Evolutionary conservation across 306 rosid genomes (phyloP).

Genomic region (Prosopis cineraria): DNA sequence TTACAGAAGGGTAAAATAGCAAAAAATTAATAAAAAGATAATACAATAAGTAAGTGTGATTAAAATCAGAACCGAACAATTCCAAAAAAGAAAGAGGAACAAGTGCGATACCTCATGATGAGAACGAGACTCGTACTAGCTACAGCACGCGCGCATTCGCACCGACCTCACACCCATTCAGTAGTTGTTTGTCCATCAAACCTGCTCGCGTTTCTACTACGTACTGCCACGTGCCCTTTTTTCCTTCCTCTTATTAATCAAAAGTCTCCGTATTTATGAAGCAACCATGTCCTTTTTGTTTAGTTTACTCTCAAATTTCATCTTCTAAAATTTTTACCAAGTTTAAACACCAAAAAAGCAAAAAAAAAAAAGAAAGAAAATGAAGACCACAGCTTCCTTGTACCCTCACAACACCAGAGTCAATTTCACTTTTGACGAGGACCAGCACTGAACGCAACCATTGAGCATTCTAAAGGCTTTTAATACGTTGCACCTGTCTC

Average conservation of each 20-base stretch:
- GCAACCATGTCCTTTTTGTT: not conserved
- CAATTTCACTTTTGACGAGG: not conserved
- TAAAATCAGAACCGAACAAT: too few species aligned
- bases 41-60: too few species aligned
- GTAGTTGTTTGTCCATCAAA: not conserved
- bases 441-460: not conserved
- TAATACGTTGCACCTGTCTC: not conserved
- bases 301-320: not conserved
- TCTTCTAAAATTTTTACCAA: not conserved
- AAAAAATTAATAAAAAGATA: too few species aligned
- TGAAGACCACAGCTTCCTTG: not conserved
- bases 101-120: not conserved
- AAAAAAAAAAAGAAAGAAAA: too few species aligned
- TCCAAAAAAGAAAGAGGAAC: too few species aligned
- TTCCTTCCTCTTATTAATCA: too few species aligned
- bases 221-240: not conserved
- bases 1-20: too few species aligned
- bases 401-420: not conserved
- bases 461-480: not conserved
- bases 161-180: not conserved
- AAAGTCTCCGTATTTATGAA: too few species aligned
- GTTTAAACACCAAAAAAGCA: too few species aligned
- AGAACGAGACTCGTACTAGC: not conserved
- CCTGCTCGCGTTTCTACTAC: not conserved
- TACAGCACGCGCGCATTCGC: not conserved